Percentiles rank a stretch among this genome's conserved stretches.
phyloP scores from a whole-genome alignment of 345 rosid species.

The Brassica cretica region DNA sequence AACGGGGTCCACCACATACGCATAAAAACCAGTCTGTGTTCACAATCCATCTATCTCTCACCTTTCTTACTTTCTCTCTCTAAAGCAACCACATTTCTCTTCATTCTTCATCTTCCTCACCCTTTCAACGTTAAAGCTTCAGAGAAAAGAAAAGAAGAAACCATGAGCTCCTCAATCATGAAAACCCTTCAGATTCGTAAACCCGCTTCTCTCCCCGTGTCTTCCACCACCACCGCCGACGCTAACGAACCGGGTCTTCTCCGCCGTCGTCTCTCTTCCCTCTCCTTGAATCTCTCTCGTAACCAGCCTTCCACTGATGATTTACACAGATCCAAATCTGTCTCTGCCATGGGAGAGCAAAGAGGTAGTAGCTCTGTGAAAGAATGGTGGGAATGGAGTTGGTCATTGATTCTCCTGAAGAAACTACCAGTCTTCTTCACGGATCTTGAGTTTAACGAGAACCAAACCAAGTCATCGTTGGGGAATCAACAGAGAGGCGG shows the following conservation, averaged over 20 bases:
- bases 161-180: conserved; percentile 44
- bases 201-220: conserved; percentile 50
- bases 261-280: conserved; percentile 70
- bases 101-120: neutral
- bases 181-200: conserved; percentile 51
- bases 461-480: conserved; percentile 41
- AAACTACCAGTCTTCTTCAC: conserved; percentile 32
- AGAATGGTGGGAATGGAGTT: conserved; percentile 87
- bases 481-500: conserved; percentile 54
- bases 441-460: conserved; percentile 82
- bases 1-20: conserved; percentile 17
- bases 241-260: conserved; percentile 34
- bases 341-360: conserved; percentile 52
- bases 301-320: conserved; percentile 38
- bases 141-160: neutral
- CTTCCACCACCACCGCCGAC: conserved; percentile 33
- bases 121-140: neutral
- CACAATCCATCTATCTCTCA: conserved; percentile 29
- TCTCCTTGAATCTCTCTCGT: conserved; percentile 49
- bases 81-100: conserved; percentile 10
- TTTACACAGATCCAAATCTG: conserved; percentile 55
- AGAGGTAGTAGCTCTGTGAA: conserved; percentile 49
- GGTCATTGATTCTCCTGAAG: conserved; percentile 67
- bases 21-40: conserved; percentile 42
- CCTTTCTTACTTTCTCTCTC: conserved; percentile 25